Evolutionary conservation across 306 rosid species (phyloP), one percentile per base, ranked within the genome.

Genomic region (Cucumis cinereus): DNA sequence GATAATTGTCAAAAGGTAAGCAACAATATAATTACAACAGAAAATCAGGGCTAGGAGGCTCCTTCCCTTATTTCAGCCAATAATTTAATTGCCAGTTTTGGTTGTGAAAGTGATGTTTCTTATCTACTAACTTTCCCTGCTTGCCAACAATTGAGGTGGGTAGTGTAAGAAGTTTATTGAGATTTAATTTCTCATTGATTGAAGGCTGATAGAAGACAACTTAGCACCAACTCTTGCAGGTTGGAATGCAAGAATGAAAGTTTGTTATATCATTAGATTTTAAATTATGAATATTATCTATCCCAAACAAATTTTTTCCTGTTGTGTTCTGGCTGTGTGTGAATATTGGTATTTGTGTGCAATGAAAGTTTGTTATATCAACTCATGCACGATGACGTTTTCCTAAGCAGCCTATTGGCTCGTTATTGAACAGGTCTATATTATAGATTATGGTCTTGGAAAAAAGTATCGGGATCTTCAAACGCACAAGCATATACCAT

Each of bases 401-500:
- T 36, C n/a, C 77, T 55, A 54, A 73, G 64, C 13, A 59, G 64
- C 55, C 59, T 73, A 20, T 53, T 81, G 69, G 24, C 20, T 77
- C 56, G 80, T 77, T 82, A 59, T 49, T 68, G 78, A 60, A 20
- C 87, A 95, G 99, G 98, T 95, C 50, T 92, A 95, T 64, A 74
- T 80, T 73, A 95, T 95, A 83, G 99, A 95, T 82, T 95, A 81
- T 85, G 99, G 99, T 70, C 99, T 95, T 79, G 99, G 92, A 26
- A 95, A 95, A 86, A 95, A 92, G 89, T 95, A 79, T 67, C 86
- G 97, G 85, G 99, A 95, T 88, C 98, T 92, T 70, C 98, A 95
- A 82, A 92, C 97, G 81, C 99, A 92, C 74, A 92, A 86, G 84
- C 99, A 95, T 84, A 95, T 95, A 81, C 96, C 98, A 45, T 95